Base-by-base conservation (phyloP, 2,329 filamentous ascomycete species). In the Penicillium aurantiogriseum region DNA sequence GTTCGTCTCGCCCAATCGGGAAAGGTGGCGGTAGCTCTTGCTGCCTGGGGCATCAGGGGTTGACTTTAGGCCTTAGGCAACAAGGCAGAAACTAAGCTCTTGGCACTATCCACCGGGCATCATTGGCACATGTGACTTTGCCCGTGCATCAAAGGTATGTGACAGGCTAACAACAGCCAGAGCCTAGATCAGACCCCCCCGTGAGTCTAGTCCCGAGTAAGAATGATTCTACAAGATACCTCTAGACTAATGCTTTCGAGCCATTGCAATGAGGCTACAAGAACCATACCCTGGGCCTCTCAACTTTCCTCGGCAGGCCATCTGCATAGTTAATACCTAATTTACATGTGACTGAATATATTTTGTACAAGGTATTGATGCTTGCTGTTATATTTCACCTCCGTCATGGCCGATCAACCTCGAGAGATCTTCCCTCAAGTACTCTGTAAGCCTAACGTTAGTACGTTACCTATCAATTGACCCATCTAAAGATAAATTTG, bases 1-100 rank as follows among this genome's bases (percentile, higher is more conserved):
- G 62, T 66, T 65, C 62, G 43, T 44, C 51, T 55, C 51, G 49
- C 63, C 58, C 39, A 47, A 65, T 65, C 38, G 43, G 63, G 63
- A 55, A 63, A 67, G 67, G 68, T 63, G 68, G 54, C 60, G 51
- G 53, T 51, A 59, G 54, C 52, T 51, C 1, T 43, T 55, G 15
- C 23, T 29, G 62, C 67, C 68, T 68, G 43, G 63, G 63, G 63
- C 56, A 63, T n/a, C 2, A 53, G 29, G 11, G 31, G 11, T 19
- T 19, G 23, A 23, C 0, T 4, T 42, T 7, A 0, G 0, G 36
- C 43, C 19, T 61, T 13, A 55, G 56, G 56, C 44, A 40, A 27
- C 15, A 46, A 46, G 19, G 43, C 36, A 52, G 2, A 42, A 23
- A 11, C 5, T 7, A 13, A 5, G 6, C 7, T 47, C 19, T 47